A percentile compares a stretch with the other conserved stretches of the same genome.
Conservation (phyloP, 2,329 filamentous ascomycete species). For the Beauveria rudraprayagi region DNA sequence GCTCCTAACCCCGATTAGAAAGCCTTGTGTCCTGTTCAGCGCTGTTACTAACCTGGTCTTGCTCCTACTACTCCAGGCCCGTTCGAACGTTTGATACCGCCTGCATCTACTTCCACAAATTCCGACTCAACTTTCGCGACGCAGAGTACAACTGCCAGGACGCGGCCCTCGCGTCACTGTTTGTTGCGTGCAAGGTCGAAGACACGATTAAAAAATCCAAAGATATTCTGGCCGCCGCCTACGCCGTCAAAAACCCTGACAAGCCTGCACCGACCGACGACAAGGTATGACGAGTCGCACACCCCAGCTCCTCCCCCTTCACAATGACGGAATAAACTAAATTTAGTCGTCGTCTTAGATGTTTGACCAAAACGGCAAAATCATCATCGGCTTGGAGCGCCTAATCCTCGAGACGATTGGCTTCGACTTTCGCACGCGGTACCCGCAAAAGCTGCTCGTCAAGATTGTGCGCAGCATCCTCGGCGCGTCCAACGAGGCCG, state of each 20-base stretch:
- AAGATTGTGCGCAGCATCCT: slow-evolving; percentile 63
- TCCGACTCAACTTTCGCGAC: slow-evolving; percentile 77
- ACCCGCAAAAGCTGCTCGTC: slow-evolving; percentile 76
- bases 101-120: slow-evolving; percentile 88
- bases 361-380: slow-evolving; percentile 71
- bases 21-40: neutral
- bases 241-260: slow-evolving; percentile 68
- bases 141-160: slow-evolving; percentile 81
- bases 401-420: slow-evolving; percentile 86
- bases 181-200: slow-evolving; percentile 94
- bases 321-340: slow-evolving; percentile 6
- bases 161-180: slow-evolving; percentile 77
- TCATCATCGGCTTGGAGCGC: slow-evolving; percentile 82
- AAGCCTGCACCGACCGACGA: slow-evolving; percentile 73
- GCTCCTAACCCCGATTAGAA: slow-evolving; percentile 21
- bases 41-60: neutral
- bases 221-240: slow-evolving; percentile 84
- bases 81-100: slow-evolving; percentile 89
- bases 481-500: slow-evolving; percentile 30
- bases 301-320: neutral
- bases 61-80: slow-evolving; percentile 44
- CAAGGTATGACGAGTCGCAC: slow-evolving; percentile 44
- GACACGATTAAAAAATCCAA: slow-evolving; percentile 95
- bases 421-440: slow-evolving; percentile 87
- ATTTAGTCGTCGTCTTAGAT: slow-evolving; percentile 41